Evolutionary conservation across 805 yeast genomes (phyloP).

Genomic region (Tetrapisispora fleetii): DNA sequence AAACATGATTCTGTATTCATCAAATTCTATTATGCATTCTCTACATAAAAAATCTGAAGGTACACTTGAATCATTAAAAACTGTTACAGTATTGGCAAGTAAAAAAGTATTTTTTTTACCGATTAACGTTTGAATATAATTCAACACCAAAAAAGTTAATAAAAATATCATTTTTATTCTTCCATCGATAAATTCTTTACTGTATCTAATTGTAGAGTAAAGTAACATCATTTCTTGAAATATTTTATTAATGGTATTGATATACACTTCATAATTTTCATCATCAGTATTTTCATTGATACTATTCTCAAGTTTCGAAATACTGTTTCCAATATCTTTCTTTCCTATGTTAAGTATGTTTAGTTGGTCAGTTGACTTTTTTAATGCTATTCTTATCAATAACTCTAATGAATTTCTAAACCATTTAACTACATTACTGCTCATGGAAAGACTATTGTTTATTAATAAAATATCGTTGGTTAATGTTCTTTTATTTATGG

Average conservation of each 20-base stretch:
- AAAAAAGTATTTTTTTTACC: conserved; percentile 55
- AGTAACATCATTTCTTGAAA: conserved; percentile 25
- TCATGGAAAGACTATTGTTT: conserved; percentile 24
- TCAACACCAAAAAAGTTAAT: conserved; percentile 35
- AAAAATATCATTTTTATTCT: conserved; percentile 29
- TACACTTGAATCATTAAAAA: conserved; percentile 50
- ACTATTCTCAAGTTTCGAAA: conserved; percentile 1
- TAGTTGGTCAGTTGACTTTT: conserved; percentile 7
- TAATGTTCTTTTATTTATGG: conserved; percentile 28
- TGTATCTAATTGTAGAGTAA: conserved; percentile 25
- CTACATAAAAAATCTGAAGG: conserved; percentile 27
- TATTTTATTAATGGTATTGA: conserved; percentile 19
- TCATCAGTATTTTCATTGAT: neutral
- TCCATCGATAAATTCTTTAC: conserved; percentile 21
- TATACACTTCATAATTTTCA: neutral
- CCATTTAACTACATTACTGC: conserved; percentile 26
- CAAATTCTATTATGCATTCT: neutral
- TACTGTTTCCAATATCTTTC: conserved; percentile 2
- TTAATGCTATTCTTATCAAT: conserved; percentile 21
- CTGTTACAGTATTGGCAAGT: conserved; percentile 41
- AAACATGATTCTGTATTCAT: conserved; percentile 28
- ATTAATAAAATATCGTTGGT: conserved; percentile 23
- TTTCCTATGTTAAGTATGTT: neutral
- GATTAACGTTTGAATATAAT: conserved; percentile 47
- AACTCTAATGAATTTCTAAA: conserved; percentile 28